Evolutionary conservation across 805 yeast genomes (phyloP).

Genomic region (Starmerella potacharoeniae): DNA sequence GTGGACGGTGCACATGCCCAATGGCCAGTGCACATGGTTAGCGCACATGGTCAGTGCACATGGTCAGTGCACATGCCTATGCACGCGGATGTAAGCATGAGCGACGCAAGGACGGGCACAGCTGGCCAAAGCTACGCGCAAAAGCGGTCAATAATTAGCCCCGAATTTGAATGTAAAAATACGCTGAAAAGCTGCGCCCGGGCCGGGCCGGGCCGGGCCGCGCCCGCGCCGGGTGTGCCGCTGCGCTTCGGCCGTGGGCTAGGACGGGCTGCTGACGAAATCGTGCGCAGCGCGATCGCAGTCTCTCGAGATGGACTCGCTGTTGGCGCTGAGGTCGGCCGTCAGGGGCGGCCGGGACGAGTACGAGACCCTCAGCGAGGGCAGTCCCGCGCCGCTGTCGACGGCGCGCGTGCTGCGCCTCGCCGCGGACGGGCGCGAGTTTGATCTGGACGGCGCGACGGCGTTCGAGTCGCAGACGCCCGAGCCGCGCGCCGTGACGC

Average conservation of each 20-base stretch:
- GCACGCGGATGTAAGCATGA: too few relatives aligned
- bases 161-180: too few relatives aligned
- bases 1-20: too few relatives aligned
- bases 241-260: background rate
- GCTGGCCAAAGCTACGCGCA: too few relatives aligned
- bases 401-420: conserved; percentile 4
- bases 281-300: background rate
- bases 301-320: conserved; percentile 10
- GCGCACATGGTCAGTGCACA: too few relatives aligned
- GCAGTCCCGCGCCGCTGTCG: conserved; percentile 3
- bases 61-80: too few relatives aligned
- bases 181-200: too few relatives aligned
- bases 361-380: conserved; percentile 10
- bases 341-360: conserved; percentile 6
- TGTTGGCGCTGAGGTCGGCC: conserved; percentile 11
- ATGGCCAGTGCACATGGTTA: too few relatives aligned
- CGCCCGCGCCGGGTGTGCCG: too few relatives aligned
- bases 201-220: too few relatives aligned
- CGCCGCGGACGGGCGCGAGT: conserved; percentile 6
- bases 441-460: conserved; percentile 12
- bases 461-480: conserved; percentile 13
- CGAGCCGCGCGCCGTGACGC: conserved; percentile 10
- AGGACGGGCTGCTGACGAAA: background rate
- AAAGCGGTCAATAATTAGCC: too few relatives aligned
- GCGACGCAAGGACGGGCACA: too few relatives aligned